These are phyloP conservation scores for Chalciporus piperatus DNA, from an alignment of 768 basidiomycete genomes.

Conservation along the genomic window DNA sequence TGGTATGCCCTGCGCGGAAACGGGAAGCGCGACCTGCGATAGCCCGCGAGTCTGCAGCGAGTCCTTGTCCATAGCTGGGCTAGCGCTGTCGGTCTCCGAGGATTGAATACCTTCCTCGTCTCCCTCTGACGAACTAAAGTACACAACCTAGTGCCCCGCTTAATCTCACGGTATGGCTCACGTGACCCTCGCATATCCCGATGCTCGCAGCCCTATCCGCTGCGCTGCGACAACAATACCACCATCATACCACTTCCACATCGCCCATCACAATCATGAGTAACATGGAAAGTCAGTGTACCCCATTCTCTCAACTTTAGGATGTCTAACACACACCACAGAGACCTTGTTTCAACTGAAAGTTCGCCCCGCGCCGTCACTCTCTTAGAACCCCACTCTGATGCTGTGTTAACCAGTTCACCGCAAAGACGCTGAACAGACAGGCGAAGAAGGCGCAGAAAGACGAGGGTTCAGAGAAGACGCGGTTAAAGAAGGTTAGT, in stretches of 20 bases:
- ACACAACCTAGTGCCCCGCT: no score
- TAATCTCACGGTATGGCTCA: no score
- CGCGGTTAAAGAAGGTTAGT: constrained; percentile 87
- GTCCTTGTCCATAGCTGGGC: background rate
- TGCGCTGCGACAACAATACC: background rate
- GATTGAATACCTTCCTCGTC: background rate
- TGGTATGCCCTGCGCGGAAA: background rate
- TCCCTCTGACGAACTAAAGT: no score
- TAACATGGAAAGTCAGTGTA: constrained; percentile 81
- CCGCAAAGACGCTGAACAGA: constrained; percentile 89
- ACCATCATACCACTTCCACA: background rate
- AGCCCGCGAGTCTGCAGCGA: background rate
- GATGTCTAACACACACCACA: constrained; percentile 33
- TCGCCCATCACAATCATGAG: constrained; percentile 50
- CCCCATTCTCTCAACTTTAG: background rate
- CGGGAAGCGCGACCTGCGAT: background rate
- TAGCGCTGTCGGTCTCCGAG: no score
- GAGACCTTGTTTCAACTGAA: constrained; percentile 99
- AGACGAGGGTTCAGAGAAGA: constrained; percentile 87
- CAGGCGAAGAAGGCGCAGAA: constrained; percentile 98
- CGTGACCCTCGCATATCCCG: background rate
- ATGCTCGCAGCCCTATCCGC: background rate
- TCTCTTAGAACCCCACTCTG: constrained; percentile 11
- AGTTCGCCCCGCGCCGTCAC: constrained; percentile 42
- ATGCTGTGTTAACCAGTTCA: constrained; percentile 62